These are phyloP conservation scores for Globisporangium middletonii DNA, from an alignment of 352 stramenopile species.

Conservation along the genomic window DNA sequence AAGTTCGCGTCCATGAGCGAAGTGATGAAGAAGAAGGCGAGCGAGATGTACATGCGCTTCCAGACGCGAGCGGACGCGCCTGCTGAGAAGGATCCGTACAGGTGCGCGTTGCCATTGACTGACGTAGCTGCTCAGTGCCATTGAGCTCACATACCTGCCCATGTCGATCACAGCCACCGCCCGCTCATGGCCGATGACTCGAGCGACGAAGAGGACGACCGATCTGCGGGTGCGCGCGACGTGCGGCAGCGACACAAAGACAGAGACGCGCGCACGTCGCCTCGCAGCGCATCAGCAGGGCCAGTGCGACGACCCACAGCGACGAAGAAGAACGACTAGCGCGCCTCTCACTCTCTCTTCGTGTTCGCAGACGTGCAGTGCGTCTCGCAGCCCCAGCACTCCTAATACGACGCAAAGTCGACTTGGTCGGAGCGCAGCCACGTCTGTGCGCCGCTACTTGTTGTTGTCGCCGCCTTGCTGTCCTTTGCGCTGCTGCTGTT, in stretches of 20 bases:
- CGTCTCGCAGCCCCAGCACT: too few species aligned
- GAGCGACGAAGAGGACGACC: conserved; percentile 66
- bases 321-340: conserved; percentile 56
- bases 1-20: conserved; percentile 78
- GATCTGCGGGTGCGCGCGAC: conserved; percentile 5
- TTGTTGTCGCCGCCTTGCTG: background rate
- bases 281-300: conserved; percentile 16
- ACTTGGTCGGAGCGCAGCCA: conserved; percentile 74
- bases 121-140: conserved; percentile 2
- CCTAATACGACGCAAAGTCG: conserved; percentile 59
- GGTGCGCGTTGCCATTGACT: conserved; percentile 17
- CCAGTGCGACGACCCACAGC: conserved; percentile 19
- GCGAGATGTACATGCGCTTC: conserved; percentile 81
- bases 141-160: background rate
- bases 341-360: too few species aligned
- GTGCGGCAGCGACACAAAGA: conserved; percentile 40
- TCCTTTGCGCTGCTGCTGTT: conserved; percentile 12
- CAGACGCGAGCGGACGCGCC: conserved; percentile 56
- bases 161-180: conserved; percentile 35
- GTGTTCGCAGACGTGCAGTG: too few species aligned
- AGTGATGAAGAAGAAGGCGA: conserved; percentile 75
- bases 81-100: conserved; percentile 52
- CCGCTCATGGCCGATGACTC: conserved; percentile 66
- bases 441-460: conserved; percentile 13
- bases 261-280: conserved; percentile 14